Evolutionary conservation across 306 rosid species (phyloP).

Genomic region (Vigna hirtella): DNA sequence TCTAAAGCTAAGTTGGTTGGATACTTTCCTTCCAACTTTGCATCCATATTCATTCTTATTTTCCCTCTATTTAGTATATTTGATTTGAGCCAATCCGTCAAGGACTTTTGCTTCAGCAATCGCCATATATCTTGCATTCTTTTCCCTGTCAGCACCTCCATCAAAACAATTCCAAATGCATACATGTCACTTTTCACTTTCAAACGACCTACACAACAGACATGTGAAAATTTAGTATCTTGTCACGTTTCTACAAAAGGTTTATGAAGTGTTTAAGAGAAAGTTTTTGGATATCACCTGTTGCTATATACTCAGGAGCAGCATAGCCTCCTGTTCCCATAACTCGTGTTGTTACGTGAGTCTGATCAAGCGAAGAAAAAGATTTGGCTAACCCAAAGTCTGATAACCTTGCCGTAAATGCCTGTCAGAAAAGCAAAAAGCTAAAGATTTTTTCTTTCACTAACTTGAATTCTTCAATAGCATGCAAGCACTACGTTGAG

Average conservation of each 20-base stretch:
- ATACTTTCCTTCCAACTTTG: constrained; percentile 72
- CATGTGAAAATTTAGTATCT: constrained; percentile 18
- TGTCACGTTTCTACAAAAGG: neutral
- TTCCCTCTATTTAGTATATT: constrained; percentile 63
- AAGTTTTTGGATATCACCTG: constrained; percentile 57
- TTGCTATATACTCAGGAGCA: constrained; percentile 80
- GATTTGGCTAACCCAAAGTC: constrained; percentile 89
- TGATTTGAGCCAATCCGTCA: neutral
- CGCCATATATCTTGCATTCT: neutral
- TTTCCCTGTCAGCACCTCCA: constrained; percentile 78
- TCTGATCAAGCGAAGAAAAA: constrained; percentile 67
- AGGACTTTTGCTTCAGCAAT: neutral
- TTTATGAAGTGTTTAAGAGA: constrained; percentile 7
- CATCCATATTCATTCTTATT: constrained; percentile 72
- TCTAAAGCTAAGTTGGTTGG: constrained; percentile 74
- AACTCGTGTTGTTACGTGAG: constrained; percentile 76
- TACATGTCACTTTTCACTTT: constrained; percentile 84
- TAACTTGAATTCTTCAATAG: neutral
- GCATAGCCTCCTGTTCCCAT: constrained; percentile 83
- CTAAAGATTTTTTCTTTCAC: neutral
- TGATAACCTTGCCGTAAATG: constrained; percentile 68
- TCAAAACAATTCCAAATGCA: constrained; percentile 82
- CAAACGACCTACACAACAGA: constrained; percentile 67
- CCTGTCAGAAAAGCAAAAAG: constrained; percentile 51
- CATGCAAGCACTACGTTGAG: neutral